Evolutionary conservation across 176 grass and related monocot genomes (phyloP).

Genomic region (Chrysopogon serrulatus): DNA sequence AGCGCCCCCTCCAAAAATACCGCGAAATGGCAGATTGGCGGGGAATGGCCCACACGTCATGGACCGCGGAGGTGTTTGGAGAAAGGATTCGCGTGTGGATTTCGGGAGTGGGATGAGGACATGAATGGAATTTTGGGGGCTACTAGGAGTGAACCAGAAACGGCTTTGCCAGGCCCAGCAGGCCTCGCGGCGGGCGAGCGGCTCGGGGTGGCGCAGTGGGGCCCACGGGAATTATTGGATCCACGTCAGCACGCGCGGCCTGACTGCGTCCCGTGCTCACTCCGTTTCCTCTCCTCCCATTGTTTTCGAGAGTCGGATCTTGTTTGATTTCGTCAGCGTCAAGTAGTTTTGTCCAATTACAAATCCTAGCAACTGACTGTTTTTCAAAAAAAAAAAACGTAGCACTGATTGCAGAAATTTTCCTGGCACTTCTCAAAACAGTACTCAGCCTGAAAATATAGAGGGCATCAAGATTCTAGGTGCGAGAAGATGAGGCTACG

Average conservation of each 20-base stretch:
- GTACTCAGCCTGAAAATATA: no score
- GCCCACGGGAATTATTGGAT: conserved; percentile 32
- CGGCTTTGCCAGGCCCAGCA: conserved; percentile 16
- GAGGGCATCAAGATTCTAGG: no score
- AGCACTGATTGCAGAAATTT: no score
- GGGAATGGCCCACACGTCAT: conserved; percentile 20
- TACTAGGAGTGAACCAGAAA: conserved; percentile 30
- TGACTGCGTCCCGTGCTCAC: neutral
- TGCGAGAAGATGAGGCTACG: no score
- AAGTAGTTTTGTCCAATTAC: neutral
- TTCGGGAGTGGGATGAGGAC: neutral
- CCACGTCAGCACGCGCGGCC: conserved; percentile 29
- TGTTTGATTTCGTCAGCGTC: neutral
- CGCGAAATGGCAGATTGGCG: neutral
- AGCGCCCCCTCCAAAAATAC: neutral
- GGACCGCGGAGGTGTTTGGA: neutral
- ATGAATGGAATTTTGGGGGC: conserved; percentile 22
- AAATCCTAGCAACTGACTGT: neutral
- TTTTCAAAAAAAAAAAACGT: no score
- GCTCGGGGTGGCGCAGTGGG: neutral
- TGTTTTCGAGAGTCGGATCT: neutral
- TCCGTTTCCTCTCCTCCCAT: neutral
- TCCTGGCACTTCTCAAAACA: no score
- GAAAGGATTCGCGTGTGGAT: neutral
- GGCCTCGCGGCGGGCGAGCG: neutral